A percentile compares a stretch with the other conserved stretches of the same genome.
Conservation (phyloP, 768 basidiomycete genomes). For the Rhodosporidiobolus odoratus region DNA sequence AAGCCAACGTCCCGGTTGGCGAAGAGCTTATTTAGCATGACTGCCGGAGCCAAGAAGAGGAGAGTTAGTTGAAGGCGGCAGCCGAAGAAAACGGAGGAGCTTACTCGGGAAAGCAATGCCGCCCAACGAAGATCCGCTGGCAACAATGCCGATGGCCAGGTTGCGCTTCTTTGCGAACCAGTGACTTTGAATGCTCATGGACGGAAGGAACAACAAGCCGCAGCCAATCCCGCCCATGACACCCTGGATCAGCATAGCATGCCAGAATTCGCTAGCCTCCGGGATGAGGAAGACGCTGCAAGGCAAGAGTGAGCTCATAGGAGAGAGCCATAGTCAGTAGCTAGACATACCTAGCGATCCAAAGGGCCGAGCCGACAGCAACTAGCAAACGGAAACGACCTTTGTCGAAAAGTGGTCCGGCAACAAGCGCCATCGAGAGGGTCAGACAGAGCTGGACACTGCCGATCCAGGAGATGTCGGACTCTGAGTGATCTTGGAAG, state of each 20-base stretch:
- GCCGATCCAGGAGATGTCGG: slow-evolving; percentile 45
- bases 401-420: slow-evolving; percentile 44
- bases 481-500: slow-evolving; percentile 35
- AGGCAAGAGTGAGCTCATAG: slow-evolving; percentile 4
- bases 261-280: slow-evolving; percentile 12
- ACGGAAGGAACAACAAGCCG: slow-evolving; percentile 54
- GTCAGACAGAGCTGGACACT: slow-evolving; percentile 43
- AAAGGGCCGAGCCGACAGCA: slow-evolving; percentile 48
- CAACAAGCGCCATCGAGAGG: slow-evolving; percentile 41
- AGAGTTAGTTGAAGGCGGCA: not conserved
- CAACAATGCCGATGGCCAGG: slow-evolving; percentile 65
- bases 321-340: not conserved
- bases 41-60: not conserved
- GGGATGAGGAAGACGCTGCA: slow-evolving; percentile 33
- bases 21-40: slow-evolving; percentile 59
- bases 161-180: slow-evolving; percentile 63
- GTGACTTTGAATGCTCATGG: slow-evolving; percentile 47
- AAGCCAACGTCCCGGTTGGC: slow-evolving; percentile 32
- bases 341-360: slow-evolving; percentile 42
- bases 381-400: slow-evolving; percentile 26
- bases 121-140: slow-evolving; percentile 62
- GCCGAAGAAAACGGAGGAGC: not conserved
- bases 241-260: slow-evolving; percentile 56
- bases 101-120: slow-evolving; percentile 55
- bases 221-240: slow-evolving; percentile 53